A percentile compares a stretch with the other conserved stretches of the same genome.
phyloP scores from a whole-genome alignment of 768 basidiomycete species.

The Kwoniella dendrophila region DNA sequence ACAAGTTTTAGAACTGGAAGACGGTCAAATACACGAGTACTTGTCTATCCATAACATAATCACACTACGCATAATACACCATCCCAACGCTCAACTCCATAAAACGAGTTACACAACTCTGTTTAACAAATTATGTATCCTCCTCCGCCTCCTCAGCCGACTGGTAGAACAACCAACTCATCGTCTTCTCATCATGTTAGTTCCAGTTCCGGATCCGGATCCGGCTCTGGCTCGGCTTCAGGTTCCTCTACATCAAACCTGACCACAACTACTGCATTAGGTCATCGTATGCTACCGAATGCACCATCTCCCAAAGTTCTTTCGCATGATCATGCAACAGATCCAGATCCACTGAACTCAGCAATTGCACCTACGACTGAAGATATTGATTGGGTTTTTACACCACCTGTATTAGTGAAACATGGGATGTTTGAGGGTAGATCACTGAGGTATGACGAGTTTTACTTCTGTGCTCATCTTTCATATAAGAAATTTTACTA shows the following conservation, averaged over 20 bases:
- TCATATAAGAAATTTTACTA: background rate
- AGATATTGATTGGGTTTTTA: conserved; percentile 13
- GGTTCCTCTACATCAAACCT: background rate
- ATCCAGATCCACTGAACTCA: background rate
- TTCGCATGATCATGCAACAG: conserved; percentile 4
- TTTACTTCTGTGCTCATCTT: background rate
- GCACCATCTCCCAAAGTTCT: background rate
- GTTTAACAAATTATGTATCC: background rate
- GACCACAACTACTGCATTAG: background rate
- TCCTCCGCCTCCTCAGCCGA: background rate
- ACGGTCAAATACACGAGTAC: conserved; percentile 12
- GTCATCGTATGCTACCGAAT: background rate
- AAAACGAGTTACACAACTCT: background rate
- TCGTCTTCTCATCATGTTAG: background rate
- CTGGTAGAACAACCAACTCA: background rate
- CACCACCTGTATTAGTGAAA: conserved; percentile 15
- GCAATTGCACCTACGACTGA: background rate
- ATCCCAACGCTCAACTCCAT: background rate
- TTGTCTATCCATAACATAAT: background rate
- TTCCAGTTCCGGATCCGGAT: background rate
- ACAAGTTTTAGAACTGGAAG: background rate
- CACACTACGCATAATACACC: background rate
- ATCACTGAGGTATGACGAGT: conserved; percentile 9
- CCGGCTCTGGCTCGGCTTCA: background rate
- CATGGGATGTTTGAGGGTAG: conserved; percentile 22